A percentile compares a stretch with the other conserved stretches of the same genome.
Conservation (phyloP, 2,329 filamentous ascomycete genomes). For the Xylariomycetidae sp. region DNA sequence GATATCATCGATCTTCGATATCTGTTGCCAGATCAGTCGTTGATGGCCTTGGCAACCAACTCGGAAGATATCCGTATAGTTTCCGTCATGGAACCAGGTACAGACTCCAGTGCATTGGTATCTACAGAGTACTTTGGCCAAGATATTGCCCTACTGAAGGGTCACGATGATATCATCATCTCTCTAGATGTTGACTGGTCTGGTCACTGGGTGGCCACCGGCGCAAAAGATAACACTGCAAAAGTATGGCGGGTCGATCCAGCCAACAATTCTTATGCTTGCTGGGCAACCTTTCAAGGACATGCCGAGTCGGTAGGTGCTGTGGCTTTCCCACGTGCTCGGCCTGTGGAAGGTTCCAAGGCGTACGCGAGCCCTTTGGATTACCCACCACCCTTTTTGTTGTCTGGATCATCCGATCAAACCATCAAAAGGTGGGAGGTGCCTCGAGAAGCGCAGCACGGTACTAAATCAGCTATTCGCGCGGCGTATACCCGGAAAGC, state of each 20-base stretch:
- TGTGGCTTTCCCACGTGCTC: slow-evolving; percentile 69
- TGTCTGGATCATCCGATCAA: slow-evolving; percentile 92
- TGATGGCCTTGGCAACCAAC: slow-evolving; percentile 89
- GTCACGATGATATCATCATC: slow-evolving; percentile 93
- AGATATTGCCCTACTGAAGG: slow-evolving; percentile 78
- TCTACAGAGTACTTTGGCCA: slow-evolving; percentile 70
- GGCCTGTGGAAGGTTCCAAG: slow-evolving; percentile 62
- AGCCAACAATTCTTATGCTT: slow-evolving; percentile 66
- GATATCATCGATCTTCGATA: slow-evolving; percentile 95
- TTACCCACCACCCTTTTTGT: slow-evolving; percentile 74
- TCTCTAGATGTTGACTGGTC: slow-evolving; percentile 94
- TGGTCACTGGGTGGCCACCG: slow-evolving; percentile 91
- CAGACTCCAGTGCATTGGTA: slow-evolving; percentile 22
- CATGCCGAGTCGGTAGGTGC: slow-evolving; percentile 93
- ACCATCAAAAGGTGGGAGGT: slow-evolving; percentile 95
- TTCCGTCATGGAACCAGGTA: slow-evolving; percentile 50
- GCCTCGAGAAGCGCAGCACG: slow-evolving; percentile 44
- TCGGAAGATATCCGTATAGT: slow-evolving; percentile 88
- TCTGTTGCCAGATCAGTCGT: slow-evolving; percentile 69
- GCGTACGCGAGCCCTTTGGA: slow-evolving; percentile 68
- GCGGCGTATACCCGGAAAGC: slow-evolving; percentile 87
- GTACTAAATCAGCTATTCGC: slow-evolving; percentile 48
- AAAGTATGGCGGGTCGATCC: slow-evolving; percentile 84
- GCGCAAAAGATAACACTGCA: slow-evolving; percentile 94
- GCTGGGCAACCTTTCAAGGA: slow-evolving; percentile 76